Evolutionary conservation across 2,329 filamentous ascomycete genomes (phyloP), one percentile per base, ranked within the genome.

Genomic region (Pyricularia grisea): DNA sequence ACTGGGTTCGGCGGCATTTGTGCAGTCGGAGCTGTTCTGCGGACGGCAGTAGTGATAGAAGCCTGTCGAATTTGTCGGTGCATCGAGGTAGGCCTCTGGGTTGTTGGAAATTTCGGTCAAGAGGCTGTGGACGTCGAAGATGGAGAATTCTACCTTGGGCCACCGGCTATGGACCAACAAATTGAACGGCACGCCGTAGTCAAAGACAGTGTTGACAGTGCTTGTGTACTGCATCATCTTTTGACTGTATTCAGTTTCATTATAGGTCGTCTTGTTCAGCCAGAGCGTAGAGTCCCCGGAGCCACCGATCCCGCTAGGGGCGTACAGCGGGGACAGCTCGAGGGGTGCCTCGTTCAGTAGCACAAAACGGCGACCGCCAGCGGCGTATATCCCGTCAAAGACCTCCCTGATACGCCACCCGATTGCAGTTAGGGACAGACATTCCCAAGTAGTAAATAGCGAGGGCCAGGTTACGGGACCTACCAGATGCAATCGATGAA

Each of bases 291-390:
- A 81, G 69, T 81, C 73, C 4, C 74, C 74, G 3, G 77, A 72
- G 14, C 83, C 84, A 33, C 83, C 82, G 30, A 76, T 73, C 61
- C 80, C 79, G 2, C 78, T 77, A 36, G 80, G 73, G 0, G 85
- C 86, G 75, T 94, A 94, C 69, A 90, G 78, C 0, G 91, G 91
- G 1, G 86, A 79, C n/a, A 89, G 78, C 66, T 93, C 82, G 65
- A 94, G 80, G 0, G 92, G 91, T 0, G 84, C 86, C 17, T 85
- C 78, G 75, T 93, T 93, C 79, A 92, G 82, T 20, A 94, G 80
- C 2, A 93, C 88, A 71, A 94, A 93, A 70, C 87, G 87, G 14
- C 91, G 83, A 0, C 82, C 92, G 4, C 91, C 91, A 60, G 85
- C 82, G 36, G 81, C 77, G 78, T 94, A 92, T 0, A 94, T 79